These are phyloP conservation scores for Phytopythium litorale DNA, from an alignment of 352 stramenopile species.

Conservation along the genomic window DNA sequence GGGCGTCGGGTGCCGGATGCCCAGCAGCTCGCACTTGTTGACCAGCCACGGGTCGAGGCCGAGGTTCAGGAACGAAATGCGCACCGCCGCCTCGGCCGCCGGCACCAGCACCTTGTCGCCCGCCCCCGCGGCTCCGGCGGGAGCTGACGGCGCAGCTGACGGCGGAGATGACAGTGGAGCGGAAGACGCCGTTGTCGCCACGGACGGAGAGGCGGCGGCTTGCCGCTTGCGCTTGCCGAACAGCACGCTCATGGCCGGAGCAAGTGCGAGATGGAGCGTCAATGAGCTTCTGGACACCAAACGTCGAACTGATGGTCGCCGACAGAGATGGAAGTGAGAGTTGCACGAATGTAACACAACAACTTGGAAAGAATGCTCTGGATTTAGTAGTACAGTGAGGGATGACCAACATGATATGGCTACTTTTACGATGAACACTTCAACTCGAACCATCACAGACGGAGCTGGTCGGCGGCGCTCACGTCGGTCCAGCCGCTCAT, in stretches of 20 bases:
- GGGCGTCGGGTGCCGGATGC: conserved; percentile 84
- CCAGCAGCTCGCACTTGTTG: conserved; percentile 78
- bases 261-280: no score
- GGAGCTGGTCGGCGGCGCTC: conserved; percentile 52
- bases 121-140: background rate
- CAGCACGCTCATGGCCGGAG: conserved; percentile 57
- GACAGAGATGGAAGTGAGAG: no score
- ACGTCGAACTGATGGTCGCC: background rate
- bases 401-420: no score
- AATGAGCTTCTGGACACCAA: no score
- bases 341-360: no score
- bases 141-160: background rate
- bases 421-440: no score
- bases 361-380: no score
- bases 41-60: conserved; percentile 87
- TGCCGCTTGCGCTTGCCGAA: conserved; percentile 71
- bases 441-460: conserved; percentile 26
- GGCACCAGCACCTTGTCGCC: conserved; percentile 38
- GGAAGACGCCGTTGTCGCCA: background rate
- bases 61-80: conserved; percentile 82
- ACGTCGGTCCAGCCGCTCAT: conserved; percentile 75
- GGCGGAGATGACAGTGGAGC: background rate
- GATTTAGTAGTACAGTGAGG: no score
- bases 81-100: conserved; percentile 36
- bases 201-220: conserved; percentile 6